Evolutionary conservation across 2,329 filamentous ascomycete genomes (phyloP), one percentile per base, ranked within the genome.

Genomic region (Neonectria punicea): DNA sequence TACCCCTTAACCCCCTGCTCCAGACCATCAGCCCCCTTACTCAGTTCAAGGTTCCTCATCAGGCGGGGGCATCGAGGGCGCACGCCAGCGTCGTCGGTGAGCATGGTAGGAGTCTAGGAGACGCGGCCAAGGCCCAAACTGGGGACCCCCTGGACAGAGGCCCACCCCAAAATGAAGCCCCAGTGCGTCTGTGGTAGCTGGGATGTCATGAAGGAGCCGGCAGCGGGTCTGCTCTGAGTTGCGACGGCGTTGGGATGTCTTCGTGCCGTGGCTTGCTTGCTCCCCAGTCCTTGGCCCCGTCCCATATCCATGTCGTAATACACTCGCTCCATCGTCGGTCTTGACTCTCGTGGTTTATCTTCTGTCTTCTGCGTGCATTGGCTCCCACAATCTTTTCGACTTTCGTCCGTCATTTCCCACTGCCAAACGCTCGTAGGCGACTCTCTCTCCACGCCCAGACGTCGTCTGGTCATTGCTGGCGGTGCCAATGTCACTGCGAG

Each of bases 41-140:
- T 55, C 16, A 30, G n/a, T 36, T 51, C 49, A 34, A 18, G 44
- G 44, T 25, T 25, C 22, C 14, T 30, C 16, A 25, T n/a, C 22
- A 11, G 11, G 22, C 5, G 20, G 44, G 44, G 13, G 13, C 14
- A 44, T 56, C 28, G 44, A 41, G 46, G 54, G 32, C 55, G 55
- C 50, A 63, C 49, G 54, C 61, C 61, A 58, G 47, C 60, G n/a
- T 56, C 55, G 55, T 63, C 61, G 61, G 61, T 55, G 61, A 63
- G 55, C 55, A 47, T 55, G 55, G 49, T 46, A 18, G 36, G 18
- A 56, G 44, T 41, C 51, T 43, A 3, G n/a, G 39, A 16, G 39
- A 16, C 34, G n/a, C 51, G 32, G 34, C 30, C 46, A 62, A 30
- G 51, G 32, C 22, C 53, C 41, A 18, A 32, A 32, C 49, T 51